phyloP scores from a whole-genome alignment of 148 eudicot species.

The Chenopodium berlandieri region DNA sequence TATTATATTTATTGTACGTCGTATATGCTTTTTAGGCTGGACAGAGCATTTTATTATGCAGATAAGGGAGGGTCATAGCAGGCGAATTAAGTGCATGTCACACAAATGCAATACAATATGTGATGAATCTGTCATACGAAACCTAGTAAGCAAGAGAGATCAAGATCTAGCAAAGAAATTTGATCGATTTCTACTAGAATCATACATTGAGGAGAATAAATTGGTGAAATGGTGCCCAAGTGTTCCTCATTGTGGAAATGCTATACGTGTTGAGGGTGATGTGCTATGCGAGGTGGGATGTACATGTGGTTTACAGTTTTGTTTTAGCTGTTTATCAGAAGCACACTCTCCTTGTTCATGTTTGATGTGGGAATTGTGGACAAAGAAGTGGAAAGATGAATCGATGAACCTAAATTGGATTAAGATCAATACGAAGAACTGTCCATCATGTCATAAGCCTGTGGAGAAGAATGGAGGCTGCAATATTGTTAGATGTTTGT shows the following conservation, averaged over 20 bases:
- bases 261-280: slow-evolving; percentile 62
- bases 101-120: slow-evolving; percentile 66
- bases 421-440: slow-evolving; percentile 55
- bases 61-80: slow-evolving; percentile 75
- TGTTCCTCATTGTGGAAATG: slow-evolving; percentile 80
- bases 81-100: slow-evolving; percentile 73
- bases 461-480: slow-evolving; percentile 87
- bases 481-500: slow-evolving; percentile 61
- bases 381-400: slow-evolving; percentile 62
- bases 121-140: slow-evolving; percentile 59
- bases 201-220: slow-evolving; percentile 76
- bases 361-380: slow-evolving; percentile 75
- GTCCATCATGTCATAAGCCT: slow-evolving; percentile 69
- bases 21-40: slow-evolving; percentile 51
- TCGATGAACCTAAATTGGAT: slow-evolving; percentile 73
- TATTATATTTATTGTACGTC: too few species aligned
- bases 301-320: slow-evolving; percentile 69
- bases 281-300: slow-evolving; percentile 67
- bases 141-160: slow-evolving; percentile 47
- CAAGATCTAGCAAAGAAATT: slow-evolving; percentile 61
- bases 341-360: slow-evolving; percentile 88
- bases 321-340: slow-evolving; percentile 66
- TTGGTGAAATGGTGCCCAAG: slow-evolving; percentile 85
- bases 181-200: slow-evolving; percentile 69
- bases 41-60: slow-evolving; percentile 65